Evolutionary conservation across 257 asterid species (phyloP), one percentile per base, ranked within the genome.

Genomic region (Solanum tarijense): DNA sequence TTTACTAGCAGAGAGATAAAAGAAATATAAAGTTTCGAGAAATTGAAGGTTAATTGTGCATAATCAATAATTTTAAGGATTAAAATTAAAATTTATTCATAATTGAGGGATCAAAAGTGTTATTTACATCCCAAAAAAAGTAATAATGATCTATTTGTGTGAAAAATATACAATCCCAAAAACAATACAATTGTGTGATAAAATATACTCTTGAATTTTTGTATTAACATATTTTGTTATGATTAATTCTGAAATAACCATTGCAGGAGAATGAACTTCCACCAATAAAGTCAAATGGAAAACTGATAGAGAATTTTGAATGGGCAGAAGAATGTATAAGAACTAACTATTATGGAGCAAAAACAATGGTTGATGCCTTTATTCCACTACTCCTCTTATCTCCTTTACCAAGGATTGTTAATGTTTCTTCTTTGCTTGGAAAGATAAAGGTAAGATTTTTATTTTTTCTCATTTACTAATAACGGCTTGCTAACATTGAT

Each of bases 401-500:
- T 38, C 46, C 87, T 87, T 78, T 52, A 46, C 90, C 91, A 43
- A 89, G 90, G 55, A 27, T 90, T 76, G 91, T 90, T 10, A 88
- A 90, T 84, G 83, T 90, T 23, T 86, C 92, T 31, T 88, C 92
- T 25, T 23, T 46, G 62, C 36, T 86, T 76, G 92, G 88, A 27
- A 76, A 20, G 60, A 79, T 90, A 7, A 65, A 83, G 90, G 90
- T 90, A 88, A 1, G 11, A 9, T 20, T 5, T 73, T 10, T 4
- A 2, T 10, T n/a, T n/a, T 21, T 18, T n/a, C 20, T 21, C 2
- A 48, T 73, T 79, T 31, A 29, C 52, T 76, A 12, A n/a, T 32
- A 43, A 78, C 2, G 13, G 6, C 52, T 36, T 21, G 48, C 9
- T 12, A 39, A 76, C 14, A 43, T 79, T 14, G 32, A 7, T 12